Conservation (phyloP, 2,329 filamentous ascomycete species). For the Lanzia echinophila region DNA sequence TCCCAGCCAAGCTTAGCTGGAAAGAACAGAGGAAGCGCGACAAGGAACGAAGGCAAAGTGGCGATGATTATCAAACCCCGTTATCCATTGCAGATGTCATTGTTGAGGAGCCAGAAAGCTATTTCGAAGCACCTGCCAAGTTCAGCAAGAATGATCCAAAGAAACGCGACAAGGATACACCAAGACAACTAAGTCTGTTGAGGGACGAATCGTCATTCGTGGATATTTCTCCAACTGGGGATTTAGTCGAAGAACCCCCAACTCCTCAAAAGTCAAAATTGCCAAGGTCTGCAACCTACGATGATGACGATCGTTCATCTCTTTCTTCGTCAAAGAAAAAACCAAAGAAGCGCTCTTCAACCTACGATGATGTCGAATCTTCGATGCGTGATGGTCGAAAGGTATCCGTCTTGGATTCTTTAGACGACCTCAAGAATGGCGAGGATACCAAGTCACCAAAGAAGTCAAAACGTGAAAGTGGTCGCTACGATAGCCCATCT, state of each 20-base stretch:
- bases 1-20: constrained; percentile 29
- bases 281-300: constrained; percentile 25
- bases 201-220: constrained; percentile 21
- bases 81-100: constrained; percentile 13
- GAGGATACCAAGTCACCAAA: constrained; percentile 32
- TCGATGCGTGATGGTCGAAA: constrained; percentile 12
- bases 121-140: constrained; percentile 27
- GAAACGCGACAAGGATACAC: constrained; percentile 39
- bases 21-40: constrained; percentile 40
- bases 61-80: constrained; percentile 15
- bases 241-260: constrained; percentile 26
- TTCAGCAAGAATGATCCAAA: constrained; percentile 45
- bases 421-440: constrained; percentile 28
- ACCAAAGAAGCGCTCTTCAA: constrained; percentile 27
- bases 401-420: constrained; percentile 29
- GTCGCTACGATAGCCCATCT: constrained; percentile 22
- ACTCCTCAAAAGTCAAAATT: constrained; percentile 27
- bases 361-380: constrained; percentile 32
- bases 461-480: constrained; percentile 31
- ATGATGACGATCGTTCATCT: not conserved
- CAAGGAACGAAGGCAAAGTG: constrained; percentile 32
- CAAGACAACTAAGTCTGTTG: constrained; percentile 30
- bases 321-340: constrained; percentile 16
- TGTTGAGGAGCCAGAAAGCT: constrained; percentile 23
- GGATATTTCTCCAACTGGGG: constrained; percentile 13